These are phyloP conservation scores for Lepiota venenata DNA, from an alignment of 768 basidiomycete species.

Conservation along the genomic window DNA sequence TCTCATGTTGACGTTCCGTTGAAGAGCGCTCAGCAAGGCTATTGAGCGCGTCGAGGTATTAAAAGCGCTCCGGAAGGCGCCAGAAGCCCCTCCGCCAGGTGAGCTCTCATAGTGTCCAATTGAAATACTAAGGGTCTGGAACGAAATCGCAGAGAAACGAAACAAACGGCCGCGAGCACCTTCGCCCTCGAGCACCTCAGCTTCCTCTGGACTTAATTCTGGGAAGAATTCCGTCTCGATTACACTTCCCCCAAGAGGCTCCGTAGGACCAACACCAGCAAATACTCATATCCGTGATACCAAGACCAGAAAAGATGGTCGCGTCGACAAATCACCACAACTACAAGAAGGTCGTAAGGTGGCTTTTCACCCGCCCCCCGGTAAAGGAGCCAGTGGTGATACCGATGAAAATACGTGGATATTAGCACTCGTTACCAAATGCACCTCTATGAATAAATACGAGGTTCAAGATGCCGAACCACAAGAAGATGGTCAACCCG, in stretches of 20 bases:
- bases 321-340: conserved; percentile 54
- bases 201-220: conserved; percentile 30
- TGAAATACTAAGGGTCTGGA: background rate
- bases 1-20: conserved; percentile 1
- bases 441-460: conserved; percentile 74
- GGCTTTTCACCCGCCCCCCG: conserved; percentile 70
- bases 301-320: conserved; percentile 61
- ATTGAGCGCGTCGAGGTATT: conserved; percentile 68
- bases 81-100: conserved; percentile 61
- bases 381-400: conserved; percentile 39
- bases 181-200: conserved; percentile 62
- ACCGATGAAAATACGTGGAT: conserved; percentile 72
- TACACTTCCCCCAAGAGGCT: conserved; percentile 53
- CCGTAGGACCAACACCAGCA: conserved; percentile 47
- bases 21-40: conserved; percentile 67
- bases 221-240: conserved; percentile 43
- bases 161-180: conserved; percentile 70
- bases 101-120: conserved; percentile 9
- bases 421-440: conserved; percentile 69
- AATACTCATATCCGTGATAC: conserved; percentile 54
- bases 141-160: conserved; percentile 55
- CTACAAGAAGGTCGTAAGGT: conserved; percentile 75
- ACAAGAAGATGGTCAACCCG: conserved; percentile 76
- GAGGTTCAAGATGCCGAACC: conserved; percentile 86
- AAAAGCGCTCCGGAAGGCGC: conserved; percentile 69